Evolutionary conservation across 2,329 filamentous ascomycete genomes (phyloP), one percentile per base, ranked within the genome.

Genomic region (Cryphonectria naterciae): DNA sequence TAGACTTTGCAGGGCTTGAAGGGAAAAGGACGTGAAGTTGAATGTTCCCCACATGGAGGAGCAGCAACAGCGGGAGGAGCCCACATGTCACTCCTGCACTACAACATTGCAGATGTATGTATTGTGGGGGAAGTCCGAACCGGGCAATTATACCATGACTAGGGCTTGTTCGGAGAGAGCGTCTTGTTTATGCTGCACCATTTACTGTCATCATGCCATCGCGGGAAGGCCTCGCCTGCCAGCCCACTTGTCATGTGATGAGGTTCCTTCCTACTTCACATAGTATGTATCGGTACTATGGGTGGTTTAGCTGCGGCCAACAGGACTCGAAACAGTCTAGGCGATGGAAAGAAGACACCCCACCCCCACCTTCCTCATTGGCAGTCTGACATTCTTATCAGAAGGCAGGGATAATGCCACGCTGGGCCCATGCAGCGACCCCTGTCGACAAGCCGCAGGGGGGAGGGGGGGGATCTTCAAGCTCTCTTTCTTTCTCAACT

Each of bases 321-420:
- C 54, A 28, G 13, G 28, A 19, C 54, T 56, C 52, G 25, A 56
- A 56, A 4, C 25, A 56, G 52, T n/a, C 22, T 56, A 56, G 52
- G 25, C 13, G 2, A 2, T 15, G 52, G n/a, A 32, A 13, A 56
- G n/a, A 17, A 35, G 54, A 32, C 54, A 32, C 54, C 54, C 54
- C 54, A 32, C 54, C 54, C 54, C 54, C 54, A 58, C 54, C 28
- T 58, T 58, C 54, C 54, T 58, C 5, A 58, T 58, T 58, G 54
- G 54, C 54, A 32, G 54, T 8, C 46, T 19, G 54, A 8, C 54
- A 8, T 58, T 32, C 54, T 58, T 58, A 58, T 58, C 54, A 58
- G 54, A 8, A 32, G 54, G 28, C 54, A 58, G 25, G 54, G 54
- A 19, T 58, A 6, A 4, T 35, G 15, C 15, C 2, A 17, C 54